These are phyloP conservation scores for Fusarium sororula DNA, from an alignment of 2,329 filamentous ascomycete genomes.

Conservation along the genomic window DNA sequence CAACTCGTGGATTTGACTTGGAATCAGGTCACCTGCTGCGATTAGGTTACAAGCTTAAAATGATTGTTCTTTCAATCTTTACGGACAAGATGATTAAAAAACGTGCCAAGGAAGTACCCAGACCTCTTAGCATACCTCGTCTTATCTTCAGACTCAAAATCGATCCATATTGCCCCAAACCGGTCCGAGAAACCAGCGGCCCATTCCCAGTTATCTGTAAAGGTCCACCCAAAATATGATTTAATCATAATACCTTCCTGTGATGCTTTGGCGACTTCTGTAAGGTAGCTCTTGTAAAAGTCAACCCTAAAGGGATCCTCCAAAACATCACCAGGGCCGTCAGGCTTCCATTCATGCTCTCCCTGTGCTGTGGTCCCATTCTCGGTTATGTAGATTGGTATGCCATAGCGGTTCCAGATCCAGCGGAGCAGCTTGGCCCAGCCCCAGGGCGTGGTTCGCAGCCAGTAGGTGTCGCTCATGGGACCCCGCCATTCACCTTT, in stretches of 20 bases:
- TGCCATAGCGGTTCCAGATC: constrained; percentile 52
- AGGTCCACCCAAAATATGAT: constrained; percentile 54
- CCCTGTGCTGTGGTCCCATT: constrained; percentile 54
- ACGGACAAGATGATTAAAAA: constrained; percentile 26
- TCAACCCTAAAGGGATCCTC: constrained; percentile 51
- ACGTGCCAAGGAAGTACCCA: constrained; percentile 34
- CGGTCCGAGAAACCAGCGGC: constrained; percentile 52
- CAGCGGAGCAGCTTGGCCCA: constrained; percentile 51
- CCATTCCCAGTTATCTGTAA: constrained; percentile 57
- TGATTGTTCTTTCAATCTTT: neutral
- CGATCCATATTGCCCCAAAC: constrained; percentile 53
- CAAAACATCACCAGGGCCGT: constrained; percentile 45
- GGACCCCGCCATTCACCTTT: constrained; percentile 47
- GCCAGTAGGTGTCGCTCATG: constrained; percentile 52
- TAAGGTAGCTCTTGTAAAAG: constrained; percentile 51
- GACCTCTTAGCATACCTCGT: constrained; percentile 37
- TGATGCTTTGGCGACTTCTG: constrained; percentile 49
- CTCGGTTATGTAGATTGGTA: constrained; percentile 55
- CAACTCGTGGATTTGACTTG: neutral
- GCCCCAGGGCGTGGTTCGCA: constrained; percentile 51
- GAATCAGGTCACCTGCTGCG: neutral
- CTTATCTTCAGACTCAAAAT: constrained; percentile 41
- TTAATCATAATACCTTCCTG: constrained; percentile 50
- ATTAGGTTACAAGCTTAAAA: neutral
- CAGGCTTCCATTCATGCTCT: constrained; percentile 48